phyloP scores from a whole-genome alignment of 1,139 yeast genomes.

The Candida sanyaensis region DNA sequence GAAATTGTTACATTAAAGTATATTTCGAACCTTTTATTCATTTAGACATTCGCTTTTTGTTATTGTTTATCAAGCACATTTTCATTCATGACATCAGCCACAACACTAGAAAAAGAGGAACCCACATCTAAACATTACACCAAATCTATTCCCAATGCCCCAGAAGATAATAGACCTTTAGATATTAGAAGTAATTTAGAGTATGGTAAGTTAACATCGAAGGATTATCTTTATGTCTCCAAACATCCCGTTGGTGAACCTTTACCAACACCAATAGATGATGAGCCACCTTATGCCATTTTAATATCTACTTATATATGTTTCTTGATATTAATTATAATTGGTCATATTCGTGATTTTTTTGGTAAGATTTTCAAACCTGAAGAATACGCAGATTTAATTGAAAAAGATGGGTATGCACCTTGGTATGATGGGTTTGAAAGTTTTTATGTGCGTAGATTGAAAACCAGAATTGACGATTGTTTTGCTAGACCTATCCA shows the following conservation, averaged over 20 bases:
- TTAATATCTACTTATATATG: constrained; percentile 81
- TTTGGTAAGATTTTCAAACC: constrained; percentile 76
- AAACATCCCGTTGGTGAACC: constrained; percentile 56
- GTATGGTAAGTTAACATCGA: constrained; percentile 60
- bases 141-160: constrained; percentile 49
- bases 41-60: constrained; percentile 1
- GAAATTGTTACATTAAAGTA: too few relatives aligned
- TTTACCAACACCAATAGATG: constrained; percentile 60
- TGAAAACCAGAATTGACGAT: constrained; percentile 88
- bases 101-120: background rate
- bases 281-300: constrained; percentile 85
- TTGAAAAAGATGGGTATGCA: constrained; percentile 88
- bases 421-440: constrained; percentile 96
- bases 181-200: constrained; percentile 63
- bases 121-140: constrained; percentile 8
- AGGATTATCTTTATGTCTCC: constrained; percentile 57
- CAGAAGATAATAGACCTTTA: constrained; percentile 43
- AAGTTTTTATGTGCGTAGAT: constrained; percentile 87
- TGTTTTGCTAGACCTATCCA: constrained; percentile 94
- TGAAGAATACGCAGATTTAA: constrained; percentile 61
- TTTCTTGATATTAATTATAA: constrained; percentile 77
- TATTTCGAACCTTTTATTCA: background rate
- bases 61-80: background rate
- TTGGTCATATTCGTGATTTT: constrained; percentile 91
- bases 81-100: background rate